Evolutionary conservation across 441 rosid genomes (phyloP), one percentile per base, ranked within the genome.

Genomic region (Adansonia grandidieri): DNA sequence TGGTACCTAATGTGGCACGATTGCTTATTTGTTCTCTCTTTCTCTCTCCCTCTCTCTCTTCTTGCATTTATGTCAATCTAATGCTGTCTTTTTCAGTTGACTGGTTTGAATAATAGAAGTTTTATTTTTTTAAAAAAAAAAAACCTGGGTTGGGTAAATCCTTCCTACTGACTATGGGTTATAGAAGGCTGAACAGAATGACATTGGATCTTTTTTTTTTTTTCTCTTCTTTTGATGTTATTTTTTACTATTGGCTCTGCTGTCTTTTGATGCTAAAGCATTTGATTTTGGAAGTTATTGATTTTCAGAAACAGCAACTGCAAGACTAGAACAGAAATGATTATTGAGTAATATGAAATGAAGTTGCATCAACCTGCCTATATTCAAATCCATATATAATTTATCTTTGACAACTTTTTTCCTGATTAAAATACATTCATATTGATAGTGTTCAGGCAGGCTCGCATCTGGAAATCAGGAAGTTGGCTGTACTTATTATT

Each of bases 211-310:
- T 20, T 24, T 13, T n/a, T 62, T 48, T 13, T 28, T 15, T 62
- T n/a, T 62, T 24, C 28, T 62, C 42, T 62, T 24, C 28, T 62
- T 62, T 62, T 62, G 44, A 8, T 11, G n/a, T 62, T 62, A 22
- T 24, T 50, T 42, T 20, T 70, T 2, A 28, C 13, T 47, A 47
- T 71, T 71, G 44, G 44, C 60, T 70, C 6, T 28, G 45, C 28
- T 70, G 20, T 24, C 74, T 15, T 70, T 50, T 70, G 74, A 50
- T 24, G 74, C 22, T 24, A 50, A 70, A 70, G 74, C 22, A 44
- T 71, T 6, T 69, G n/a, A 6, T 61, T 61, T 24, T 61, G 66
- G 66, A 61, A 61, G 66, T 24, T 61, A n/a, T 11, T 5, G 13
- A 11, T 61, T 24, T 61, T 61, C 42, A 9, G 42, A 40, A 45